A percentile compares a stretch with the other conserved stretches of the same genome.
Conservation (phyloP, 106 monocot species). For the Allium sativum region DNA sequence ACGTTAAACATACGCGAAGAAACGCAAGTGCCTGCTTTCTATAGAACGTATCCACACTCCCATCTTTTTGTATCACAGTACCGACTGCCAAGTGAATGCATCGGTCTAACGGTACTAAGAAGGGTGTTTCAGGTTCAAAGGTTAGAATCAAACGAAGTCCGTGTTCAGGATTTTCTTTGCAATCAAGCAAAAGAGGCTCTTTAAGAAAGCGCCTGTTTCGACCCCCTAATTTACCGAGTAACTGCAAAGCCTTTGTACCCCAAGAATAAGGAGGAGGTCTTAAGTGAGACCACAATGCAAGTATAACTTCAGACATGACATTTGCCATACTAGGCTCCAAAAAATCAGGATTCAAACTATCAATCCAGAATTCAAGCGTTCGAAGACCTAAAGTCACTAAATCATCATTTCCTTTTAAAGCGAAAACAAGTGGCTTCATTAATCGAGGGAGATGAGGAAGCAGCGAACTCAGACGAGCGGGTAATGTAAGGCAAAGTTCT, state of each 20-base stretch:
- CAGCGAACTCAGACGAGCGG: constrained; percentile 96
- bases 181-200: constrained; percentile 85
- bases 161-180: constrained; percentile 98
- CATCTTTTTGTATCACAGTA: constrained; percentile 57
- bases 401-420: constrained; percentile 90
- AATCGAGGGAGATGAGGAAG: constrained; percentile 96
- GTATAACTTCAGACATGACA: constrained; percentile 97
- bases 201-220: constrained; percentile 94
- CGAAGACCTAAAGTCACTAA: constrained; percentile 90
- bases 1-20: constrained; percentile 75
- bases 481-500: constrained; percentile 88
- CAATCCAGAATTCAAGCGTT: constrained; percentile 99
- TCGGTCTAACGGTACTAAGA: constrained; percentile 92
- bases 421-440: constrained; percentile 83
- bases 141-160: constrained; percentile 96
- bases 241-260: constrained; percentile 89
- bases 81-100: constrained; percentile 76
- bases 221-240: constrained; percentile 95
- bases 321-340: constrained; percentile 98
- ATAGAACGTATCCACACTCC: constrained; percentile 71
- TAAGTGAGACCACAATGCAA: constrained; percentile 95
- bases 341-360: constrained; percentile 98
- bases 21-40: constrained; percentile 85
- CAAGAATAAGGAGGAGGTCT: constrained; percentile 87
- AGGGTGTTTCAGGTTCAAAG: constrained; percentile 92